Percentiles rank a stretch among this genome's conserved stretches.
Evolutionary conservation across 2,329 filamentous ascomycete species (phyloP).

Genomic region (Pseudonectria foliicola): DNA sequence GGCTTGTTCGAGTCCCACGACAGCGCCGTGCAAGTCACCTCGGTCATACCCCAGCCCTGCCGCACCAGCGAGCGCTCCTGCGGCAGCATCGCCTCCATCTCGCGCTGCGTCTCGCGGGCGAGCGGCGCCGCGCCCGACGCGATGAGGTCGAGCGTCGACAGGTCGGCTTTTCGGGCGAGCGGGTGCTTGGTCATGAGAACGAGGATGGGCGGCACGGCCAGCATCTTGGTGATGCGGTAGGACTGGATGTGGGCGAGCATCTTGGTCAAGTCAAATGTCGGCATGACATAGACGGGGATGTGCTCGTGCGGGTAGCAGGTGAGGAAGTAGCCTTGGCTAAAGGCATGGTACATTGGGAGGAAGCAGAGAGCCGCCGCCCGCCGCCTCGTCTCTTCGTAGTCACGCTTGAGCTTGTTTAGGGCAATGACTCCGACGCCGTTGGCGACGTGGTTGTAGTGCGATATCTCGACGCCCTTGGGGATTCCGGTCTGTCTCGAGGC

Average conservation of each 20-base stretch:
- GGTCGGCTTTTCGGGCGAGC: conserved; percentile 55
- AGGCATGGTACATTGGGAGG: conserved; percentile 71
- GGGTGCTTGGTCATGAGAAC: conserved; percentile 68
- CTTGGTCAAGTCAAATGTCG: conserved; percentile 65
- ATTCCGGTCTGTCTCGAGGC: conserved; percentile 52
- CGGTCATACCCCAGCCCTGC: conserved; percentile 88
- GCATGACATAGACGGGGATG: conserved; percentile 72
- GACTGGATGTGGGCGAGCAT: conserved; percentile 62
- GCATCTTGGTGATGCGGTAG: conserved; percentile 60
- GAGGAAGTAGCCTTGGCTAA: conserved; percentile 64
- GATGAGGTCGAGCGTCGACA: conserved; percentile 56
- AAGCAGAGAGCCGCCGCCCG: conserved; percentile 51
- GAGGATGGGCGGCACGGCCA: conserved; percentile 68
- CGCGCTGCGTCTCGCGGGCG: conserved; percentile 39
- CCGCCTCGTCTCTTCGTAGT: conserved; percentile 37
- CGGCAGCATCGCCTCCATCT: conserved; percentile 44
- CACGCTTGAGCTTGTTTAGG: conserved; percentile 37
- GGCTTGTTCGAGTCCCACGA: conserved; percentile 58
- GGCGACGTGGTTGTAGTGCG: conserved; percentile 68
- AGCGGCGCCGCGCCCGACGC: conserved; percentile 65
- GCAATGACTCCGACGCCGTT: conserved; percentile 56
- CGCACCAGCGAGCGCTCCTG: conserved; percentile 28
- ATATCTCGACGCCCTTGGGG: conserved; percentile 77
- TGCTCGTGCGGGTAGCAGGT: conserved; percentile 48
- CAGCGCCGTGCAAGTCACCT: conserved; percentile 64